Conservation (phyloP, 495 filamentous ascomycete genomes). For the Trichoderma gamsii region DNA sequence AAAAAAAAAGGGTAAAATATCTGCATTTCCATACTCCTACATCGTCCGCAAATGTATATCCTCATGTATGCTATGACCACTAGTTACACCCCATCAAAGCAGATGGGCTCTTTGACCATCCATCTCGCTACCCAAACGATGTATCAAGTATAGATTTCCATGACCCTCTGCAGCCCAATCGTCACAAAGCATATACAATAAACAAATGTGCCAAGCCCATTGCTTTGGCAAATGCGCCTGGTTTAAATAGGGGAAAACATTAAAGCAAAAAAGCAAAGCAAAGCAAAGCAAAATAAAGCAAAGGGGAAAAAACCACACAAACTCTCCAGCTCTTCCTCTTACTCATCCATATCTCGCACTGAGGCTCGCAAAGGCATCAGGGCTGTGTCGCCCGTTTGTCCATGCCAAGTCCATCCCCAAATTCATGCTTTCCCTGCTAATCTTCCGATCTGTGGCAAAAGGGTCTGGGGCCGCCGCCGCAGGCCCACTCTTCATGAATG, state of each 20-base stretch:
- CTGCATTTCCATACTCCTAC: not conserved
- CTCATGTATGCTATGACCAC: constrained; percentile 9
- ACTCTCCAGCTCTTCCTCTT: not conserved
- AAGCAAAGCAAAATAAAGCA: not conserved
- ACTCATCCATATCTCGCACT: constrained; percentile 49
- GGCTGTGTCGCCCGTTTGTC: constrained; percentile 78
- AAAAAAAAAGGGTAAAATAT: not conserved
- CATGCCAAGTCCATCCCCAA: constrained; percentile 61
- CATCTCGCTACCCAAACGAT: not conserved
- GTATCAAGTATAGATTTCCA: constrained; percentile 7
- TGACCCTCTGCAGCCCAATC: constrained; percentile 8
- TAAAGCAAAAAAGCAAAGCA: not conserved
- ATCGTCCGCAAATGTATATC: not conserved
- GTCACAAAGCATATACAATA: not conserved
- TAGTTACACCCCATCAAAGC: not conserved
- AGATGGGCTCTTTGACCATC: constrained; percentile 6
- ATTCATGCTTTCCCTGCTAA: constrained; percentile 86
- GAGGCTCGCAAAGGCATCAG: constrained; percentile 93
- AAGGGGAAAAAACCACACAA: not conserved
- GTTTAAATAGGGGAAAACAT: not conserved
- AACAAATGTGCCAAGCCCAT: constrained; percentile 10
- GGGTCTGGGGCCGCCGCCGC: constrained; percentile 1
- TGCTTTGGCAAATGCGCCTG: constrained; percentile 7
- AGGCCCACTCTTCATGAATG: constrained; percentile 19
- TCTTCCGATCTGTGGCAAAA: constrained; percentile 43